These are phyloP conservation scores for Fusarium sp. DNA, from an alignment of 2,329 filamentous ascomycete species.

Conservation along the genomic window DNA sequence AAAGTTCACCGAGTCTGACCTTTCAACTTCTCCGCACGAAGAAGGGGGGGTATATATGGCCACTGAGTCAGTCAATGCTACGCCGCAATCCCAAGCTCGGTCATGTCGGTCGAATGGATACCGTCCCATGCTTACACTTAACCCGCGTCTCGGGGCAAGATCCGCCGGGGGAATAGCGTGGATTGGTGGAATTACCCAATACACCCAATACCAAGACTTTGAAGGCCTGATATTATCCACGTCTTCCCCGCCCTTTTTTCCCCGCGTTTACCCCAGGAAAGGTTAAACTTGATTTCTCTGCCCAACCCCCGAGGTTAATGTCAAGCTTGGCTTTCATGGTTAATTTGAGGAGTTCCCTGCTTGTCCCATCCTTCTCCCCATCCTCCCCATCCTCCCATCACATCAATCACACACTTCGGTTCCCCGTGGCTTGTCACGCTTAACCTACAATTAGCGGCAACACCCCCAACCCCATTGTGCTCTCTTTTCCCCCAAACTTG, in stretches of 20 bases:
- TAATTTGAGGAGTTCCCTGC: too few species aligned
- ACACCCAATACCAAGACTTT: neutral
- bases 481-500: neutral
- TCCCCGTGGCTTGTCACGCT: neutral
- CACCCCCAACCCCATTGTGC: neutral
- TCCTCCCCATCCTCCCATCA: neutral
- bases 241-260: neutral
- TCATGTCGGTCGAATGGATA: neutral
- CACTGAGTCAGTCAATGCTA: neutral
- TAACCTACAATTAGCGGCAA: neutral
- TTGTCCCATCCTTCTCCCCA: too few species aligned
- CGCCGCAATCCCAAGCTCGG: neutral
- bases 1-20: neutral
- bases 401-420: neutral
- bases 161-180: neutral
- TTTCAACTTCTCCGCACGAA: neutral
- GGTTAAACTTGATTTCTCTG: neutral
- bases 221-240: neutral
- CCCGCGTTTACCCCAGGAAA: constrained; percentile 6
- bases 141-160: neutral
- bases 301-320: neutral
- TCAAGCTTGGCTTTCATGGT: neutral
- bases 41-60: neutral
- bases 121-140: neutral
- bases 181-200: neutral